A percentile compares a stretch with the other conserved stretches of the same genome.
phyloP scores from a whole-genome alignment of 129 eudicot genomes.

The Flaveria bidentis region DNA sequence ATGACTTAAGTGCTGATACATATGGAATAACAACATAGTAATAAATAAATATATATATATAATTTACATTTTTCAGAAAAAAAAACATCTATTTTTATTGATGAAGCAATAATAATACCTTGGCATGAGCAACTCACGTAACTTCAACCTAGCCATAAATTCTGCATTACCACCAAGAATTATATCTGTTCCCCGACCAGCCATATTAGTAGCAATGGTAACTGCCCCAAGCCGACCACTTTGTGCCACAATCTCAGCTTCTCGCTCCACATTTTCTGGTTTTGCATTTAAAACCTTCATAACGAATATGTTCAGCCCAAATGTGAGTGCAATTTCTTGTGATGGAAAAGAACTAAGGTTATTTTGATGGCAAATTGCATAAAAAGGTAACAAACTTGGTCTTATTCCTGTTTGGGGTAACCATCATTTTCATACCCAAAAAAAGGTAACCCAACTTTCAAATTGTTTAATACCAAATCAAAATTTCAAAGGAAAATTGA shows the following conservation, averaged over 20 bases:
- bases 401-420: background rate
- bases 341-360: background rate
- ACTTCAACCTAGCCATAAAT: conserved; percentile 97
- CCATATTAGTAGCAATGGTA: conserved; percentile 99
- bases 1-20: conserved; percentile 15
- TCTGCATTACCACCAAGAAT: conserved; percentile 99
- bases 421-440: background rate
- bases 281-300: conserved; percentile 90
- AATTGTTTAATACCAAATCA: background rate
- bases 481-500: background rate
- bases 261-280: conserved; percentile 99
- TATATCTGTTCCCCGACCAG: conserved; percentile 99
- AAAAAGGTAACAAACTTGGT: conserved; percentile 7
- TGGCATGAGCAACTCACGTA: conserved; percentile 98
- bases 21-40: conserved; percentile 18
- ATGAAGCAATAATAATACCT: conserved; percentile 50
- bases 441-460: background rate
- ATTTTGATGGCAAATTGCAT: conserved; percentile 9
- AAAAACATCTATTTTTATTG: conserved; percentile 4
- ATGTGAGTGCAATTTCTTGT: conserved; percentile 19
- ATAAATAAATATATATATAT: background rate
- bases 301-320: conserved; percentile 11
- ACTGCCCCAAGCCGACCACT: conserved; percentile 99
- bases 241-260: conserved; percentile 99
- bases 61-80: background rate